These are phyloP conservation scores for Pezicula carpinea DNA, from an alignment of 2,329 filamentous ascomycete species.

Conservation along the genomic window DNA sequence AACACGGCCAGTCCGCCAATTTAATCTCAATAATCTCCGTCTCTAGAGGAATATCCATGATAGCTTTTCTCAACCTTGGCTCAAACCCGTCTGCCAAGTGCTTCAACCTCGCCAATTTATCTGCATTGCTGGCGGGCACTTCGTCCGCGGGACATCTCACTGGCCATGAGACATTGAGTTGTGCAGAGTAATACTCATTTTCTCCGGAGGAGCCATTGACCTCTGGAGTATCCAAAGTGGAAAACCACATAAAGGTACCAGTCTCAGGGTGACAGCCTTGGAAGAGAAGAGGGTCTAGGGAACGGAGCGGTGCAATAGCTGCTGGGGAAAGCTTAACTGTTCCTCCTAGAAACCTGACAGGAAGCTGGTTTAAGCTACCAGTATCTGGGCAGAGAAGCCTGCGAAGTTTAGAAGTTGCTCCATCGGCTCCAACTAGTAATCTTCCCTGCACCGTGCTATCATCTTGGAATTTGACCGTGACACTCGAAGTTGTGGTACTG, in stretches of 20 bases:
- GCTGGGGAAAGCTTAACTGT: conserved; percentile 36
- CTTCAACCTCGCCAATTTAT: conserved; percentile 38
- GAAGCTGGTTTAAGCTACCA: conserved; percentile 34
- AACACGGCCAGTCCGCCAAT: conserved; percentile 44
- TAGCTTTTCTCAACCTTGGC: conserved; percentile 42
- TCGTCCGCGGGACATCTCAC: conserved; percentile 27
- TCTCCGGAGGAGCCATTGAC: conserved; percentile 11
- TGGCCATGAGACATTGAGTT: conserved; percentile 39
- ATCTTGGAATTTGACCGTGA: conserved; percentile 43
- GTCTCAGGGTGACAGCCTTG: conserved; percentile 48
- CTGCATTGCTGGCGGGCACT: conserved; percentile 36
- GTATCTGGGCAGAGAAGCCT: conserved; percentile 31
- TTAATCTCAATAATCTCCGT: conserved; percentile 40
- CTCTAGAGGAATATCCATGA: conserved; percentile 34
- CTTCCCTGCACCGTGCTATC: conserved; percentile 36
- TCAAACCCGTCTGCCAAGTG: conserved; percentile 41
- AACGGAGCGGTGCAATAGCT: conserved; percentile 37
- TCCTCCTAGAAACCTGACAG: conserved; percentile 44
- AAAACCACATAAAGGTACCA: conserved; percentile 46
- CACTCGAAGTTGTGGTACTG: conserved; percentile 26
- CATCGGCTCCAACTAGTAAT: conserved; percentile 47
- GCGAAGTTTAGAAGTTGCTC: conserved; percentile 40
- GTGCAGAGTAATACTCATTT: conserved; percentile 13
- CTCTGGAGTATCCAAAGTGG: conserved; percentile 12
- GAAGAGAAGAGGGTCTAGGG: conserved; percentile 49